Percentiles rank a stretch among this genome's conserved stretches.
These are phyloP conservation scores for Leccinum imitatum DNA, from an alignment of 768 basidiomycete genomes.

Conservation along the genomic window DNA sequence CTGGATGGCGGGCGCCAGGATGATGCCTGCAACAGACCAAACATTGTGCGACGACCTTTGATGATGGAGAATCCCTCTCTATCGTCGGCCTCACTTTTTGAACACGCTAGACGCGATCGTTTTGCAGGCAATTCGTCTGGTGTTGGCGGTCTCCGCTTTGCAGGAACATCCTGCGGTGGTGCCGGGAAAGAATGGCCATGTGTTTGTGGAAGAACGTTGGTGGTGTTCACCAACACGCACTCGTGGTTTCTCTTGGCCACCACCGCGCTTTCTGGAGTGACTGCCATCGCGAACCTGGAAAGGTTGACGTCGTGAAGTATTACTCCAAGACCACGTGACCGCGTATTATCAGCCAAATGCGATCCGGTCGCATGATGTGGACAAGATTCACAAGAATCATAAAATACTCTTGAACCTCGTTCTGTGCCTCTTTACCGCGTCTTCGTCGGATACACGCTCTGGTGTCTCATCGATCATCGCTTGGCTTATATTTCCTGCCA, in stretches of 20 bases:
- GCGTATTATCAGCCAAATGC: constrained; percentile 2
- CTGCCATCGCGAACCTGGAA: constrained; percentile 30
- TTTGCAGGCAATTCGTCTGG: constrained; percentile 37
- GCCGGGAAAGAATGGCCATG: constrained; percentile 26
- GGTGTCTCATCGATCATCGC: constrained; percentile 62
- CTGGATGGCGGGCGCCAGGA: constrained; percentile 22
- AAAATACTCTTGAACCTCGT: constrained; percentile 8
- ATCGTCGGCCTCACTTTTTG: constrained; percentile 28
- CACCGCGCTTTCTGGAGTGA: constrained; percentile 30
- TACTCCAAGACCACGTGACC: constrained; percentile 23
- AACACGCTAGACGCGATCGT: constrained; percentile 41
- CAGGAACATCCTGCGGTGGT: constrained; percentile 26
- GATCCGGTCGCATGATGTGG: no score
- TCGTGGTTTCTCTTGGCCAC: constrained; percentile 30
- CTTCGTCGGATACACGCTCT: constrained; percentile 51
- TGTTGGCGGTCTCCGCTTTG: constrained; percentile 31
- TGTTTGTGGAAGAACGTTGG: constrained; percentile 37
- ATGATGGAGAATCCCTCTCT: constrained; percentile 16
- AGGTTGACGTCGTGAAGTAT: background rate
- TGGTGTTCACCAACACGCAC: constrained; percentile 42
- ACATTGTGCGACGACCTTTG: constrained; percentile 20
- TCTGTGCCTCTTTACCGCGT: constrained; percentile 67
- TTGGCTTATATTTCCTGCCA: constrained; percentile 67
- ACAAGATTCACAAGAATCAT: no score
- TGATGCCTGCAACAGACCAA: constrained; percentile 22